Evolutionary conservation across 2,329 filamentous ascomycete genomes (phyloP).

Genomic region (Neofusicoccum ribis): DNA sequence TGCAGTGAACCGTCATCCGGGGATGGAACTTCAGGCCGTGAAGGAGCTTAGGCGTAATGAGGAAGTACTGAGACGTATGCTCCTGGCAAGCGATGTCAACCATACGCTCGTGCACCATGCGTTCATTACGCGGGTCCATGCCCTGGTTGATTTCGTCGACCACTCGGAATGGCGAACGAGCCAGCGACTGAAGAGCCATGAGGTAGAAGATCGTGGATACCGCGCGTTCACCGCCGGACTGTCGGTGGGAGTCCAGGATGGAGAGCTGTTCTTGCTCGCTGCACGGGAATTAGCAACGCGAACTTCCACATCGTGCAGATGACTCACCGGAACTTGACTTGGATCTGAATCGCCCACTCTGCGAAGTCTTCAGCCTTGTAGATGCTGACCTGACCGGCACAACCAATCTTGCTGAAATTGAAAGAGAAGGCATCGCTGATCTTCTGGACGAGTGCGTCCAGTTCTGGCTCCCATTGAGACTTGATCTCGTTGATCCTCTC

Average conservation of each 20-base stretch:
- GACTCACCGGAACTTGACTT: slow-evolving; percentile 85
- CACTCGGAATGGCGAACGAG: slow-evolving; percentile 92
- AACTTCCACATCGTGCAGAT: not conserved
- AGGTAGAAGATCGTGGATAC: slow-evolving; percentile 99
- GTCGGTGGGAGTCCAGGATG: slow-evolving; percentile 84
- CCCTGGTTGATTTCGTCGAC: slow-evolving; percentile 99
- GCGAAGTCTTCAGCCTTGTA: slow-evolving; percentile 92
- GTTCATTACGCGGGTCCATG: slow-evolving; percentile 98
- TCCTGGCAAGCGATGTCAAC: slow-evolving; percentile 93
- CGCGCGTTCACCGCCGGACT: slow-evolving; percentile 93
- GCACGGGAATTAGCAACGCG: slow-evolving; percentile 23
- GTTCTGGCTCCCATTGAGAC: slow-evolving; percentile 75
- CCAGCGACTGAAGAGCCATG: slow-evolving; percentile 93
- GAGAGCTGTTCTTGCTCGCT: slow-evolving; percentile 81
- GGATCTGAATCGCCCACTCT: slow-evolving; percentile 89
- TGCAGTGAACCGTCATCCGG: slow-evolving; percentile 91
- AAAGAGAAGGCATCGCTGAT: slow-evolving; percentile 91
- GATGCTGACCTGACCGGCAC: slow-evolving; percentile 84
- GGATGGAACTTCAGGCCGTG: slow-evolving; percentile 80
- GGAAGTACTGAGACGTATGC: slow-evolving; percentile 78
- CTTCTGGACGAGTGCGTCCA: slow-evolving; percentile 73
- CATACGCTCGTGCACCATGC: slow-evolving; percentile 97
- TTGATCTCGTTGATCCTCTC: slow-evolving; percentile 66
- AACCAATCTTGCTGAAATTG: slow-evolving; percentile 92
- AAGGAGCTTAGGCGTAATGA: slow-evolving; percentile 95